Conservation (phyloP, 805 yeast genomes). For the Kodamaea kaohsiungensis region DNA sequence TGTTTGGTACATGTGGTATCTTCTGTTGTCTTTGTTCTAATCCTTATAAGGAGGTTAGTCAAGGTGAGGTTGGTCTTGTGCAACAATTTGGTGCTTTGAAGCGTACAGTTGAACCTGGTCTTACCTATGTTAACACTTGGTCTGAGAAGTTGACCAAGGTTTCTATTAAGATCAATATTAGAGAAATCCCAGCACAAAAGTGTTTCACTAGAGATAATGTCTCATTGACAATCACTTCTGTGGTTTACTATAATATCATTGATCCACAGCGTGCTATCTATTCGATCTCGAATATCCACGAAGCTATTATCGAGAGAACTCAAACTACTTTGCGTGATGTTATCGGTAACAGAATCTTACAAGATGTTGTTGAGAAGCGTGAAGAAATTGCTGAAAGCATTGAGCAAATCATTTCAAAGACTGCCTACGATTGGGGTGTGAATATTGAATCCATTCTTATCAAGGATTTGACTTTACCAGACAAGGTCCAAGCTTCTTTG, state of each 20-base stretch:
- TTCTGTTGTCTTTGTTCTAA: slow-evolving; percentile 59
- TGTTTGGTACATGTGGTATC: slow-evolving; percentile 54
- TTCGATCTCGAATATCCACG: slow-evolving; percentile 53
- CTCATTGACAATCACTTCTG: slow-evolving; percentile 60
- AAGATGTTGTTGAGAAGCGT: slow-evolving; percentile 71
- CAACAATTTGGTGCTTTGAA: slow-evolving; percentile 67
- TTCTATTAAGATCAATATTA: slow-evolving; percentile 56
- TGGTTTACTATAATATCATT: slow-evolving; percentile 63
- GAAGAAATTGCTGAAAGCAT: slow-evolving; percentile 70
- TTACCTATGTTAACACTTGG: slow-evolving; percentile 63
- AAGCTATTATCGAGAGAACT: slow-evolving; percentile 64
- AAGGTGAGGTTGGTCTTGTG: slow-evolving; percentile 69
- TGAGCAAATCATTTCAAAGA: slow-evolving; percentile 57
- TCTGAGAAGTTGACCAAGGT: slow-evolving; percentile 55
- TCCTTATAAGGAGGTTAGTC: slow-evolving; percentile 60
- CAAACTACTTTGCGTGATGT: slow-evolving; percentile 75
- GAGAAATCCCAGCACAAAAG: slow-evolving; percentile 65
- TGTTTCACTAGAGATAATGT: slow-evolving; percentile 76
- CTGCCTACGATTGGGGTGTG: slow-evolving; percentile 73
- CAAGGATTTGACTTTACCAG: slow-evolving; percentile 61
- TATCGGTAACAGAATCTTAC: slow-evolving; percentile 62
- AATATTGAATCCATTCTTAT: slow-evolving; percentile 65
- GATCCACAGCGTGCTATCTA: slow-evolving; percentile 69
- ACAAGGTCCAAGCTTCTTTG: slow-evolving; percentile 56
- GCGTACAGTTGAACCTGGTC: slow-evolving; percentile 69